Conservation (phyloP, 2,329 filamentous ascomycete species). For the Penicillium sp. region DNA sequence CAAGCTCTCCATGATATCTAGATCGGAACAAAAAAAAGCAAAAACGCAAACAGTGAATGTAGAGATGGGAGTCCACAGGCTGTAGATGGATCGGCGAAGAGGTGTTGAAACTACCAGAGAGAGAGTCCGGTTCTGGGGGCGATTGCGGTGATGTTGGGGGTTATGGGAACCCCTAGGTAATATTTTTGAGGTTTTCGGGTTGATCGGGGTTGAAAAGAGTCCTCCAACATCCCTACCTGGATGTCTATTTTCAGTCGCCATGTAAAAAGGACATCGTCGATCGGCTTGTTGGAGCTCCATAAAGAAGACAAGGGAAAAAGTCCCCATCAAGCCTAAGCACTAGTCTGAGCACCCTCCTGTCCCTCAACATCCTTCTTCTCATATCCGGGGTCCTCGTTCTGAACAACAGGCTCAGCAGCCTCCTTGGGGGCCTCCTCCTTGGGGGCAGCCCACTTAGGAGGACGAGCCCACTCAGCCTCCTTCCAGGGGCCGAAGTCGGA, state of each 20-base stretch:
- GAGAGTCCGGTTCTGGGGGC: constrained; percentile 1
- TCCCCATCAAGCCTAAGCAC: constrained; percentile 26
- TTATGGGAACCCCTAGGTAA: background rate
- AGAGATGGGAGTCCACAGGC: constrained; percentile 13
- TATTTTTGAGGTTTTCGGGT: background rate
- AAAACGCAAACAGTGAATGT: constrained; percentile 7
- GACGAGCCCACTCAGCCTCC: constrained; percentile 45
- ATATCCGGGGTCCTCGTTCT: constrained; percentile 27
- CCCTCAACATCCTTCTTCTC: constrained; percentile 30
- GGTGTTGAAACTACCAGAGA: constrained; percentile 14
- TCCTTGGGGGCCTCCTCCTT: constrained; percentile 26
- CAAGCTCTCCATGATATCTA: constrained; percentile 24
- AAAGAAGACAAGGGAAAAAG: constrained; percentile 11
- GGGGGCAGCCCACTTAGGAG: constrained; percentile 44
- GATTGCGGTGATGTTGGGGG: background rate
- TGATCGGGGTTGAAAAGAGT: background rate
- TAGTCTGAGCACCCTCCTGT: constrained; percentile 27
- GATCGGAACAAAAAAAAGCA: constrained; percentile 13
- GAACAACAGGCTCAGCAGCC: constrained; percentile 16
- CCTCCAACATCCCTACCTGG: background rate
- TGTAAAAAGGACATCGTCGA: background rate
- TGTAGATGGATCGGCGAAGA: constrained; percentile 16
- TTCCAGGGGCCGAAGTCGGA: constrained; percentile 90
- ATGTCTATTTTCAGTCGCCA: background rate
- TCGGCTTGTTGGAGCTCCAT: background rate